phyloP scores from a whole-genome alignment of 2,329 filamentous ascomycete species.

The Trichoderma polysporum region DNA sequence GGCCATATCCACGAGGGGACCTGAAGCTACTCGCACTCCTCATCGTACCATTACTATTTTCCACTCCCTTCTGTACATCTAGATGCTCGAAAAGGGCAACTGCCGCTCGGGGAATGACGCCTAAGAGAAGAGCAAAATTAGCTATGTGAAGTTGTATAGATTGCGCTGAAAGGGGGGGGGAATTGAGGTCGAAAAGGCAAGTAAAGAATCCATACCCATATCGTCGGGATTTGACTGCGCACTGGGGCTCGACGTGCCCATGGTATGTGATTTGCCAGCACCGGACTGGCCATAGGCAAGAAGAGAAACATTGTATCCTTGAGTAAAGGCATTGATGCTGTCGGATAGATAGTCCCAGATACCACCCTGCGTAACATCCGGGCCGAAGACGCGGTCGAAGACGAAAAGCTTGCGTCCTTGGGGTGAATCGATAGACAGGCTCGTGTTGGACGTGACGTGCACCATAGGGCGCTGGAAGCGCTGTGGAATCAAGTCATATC shows the following conservation, averaged over 20 bases:
- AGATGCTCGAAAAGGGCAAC: constrained; percentile 85
- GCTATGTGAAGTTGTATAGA: not conserved
- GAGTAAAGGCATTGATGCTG: constrained; percentile 83
- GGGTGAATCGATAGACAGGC: constrained; percentile 81
- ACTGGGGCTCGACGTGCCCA: constrained; percentile 86
- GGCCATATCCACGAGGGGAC: constrained; percentile 69
- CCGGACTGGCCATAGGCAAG: constrained; percentile 97
- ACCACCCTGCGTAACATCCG: constrained; percentile 80
- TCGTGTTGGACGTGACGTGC: constrained; percentile 83
- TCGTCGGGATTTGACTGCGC: constrained; percentile 69
- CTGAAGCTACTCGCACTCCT: constrained; percentile 58
- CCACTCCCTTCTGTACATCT: constrained; percentile 57
- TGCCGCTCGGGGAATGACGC: constrained; percentile 93
- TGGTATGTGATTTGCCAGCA: constrained; percentile 96
- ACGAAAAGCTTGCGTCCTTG: constrained; percentile 94
- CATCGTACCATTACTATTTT: constrained; percentile 49
- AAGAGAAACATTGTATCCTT: constrained; percentile 98
- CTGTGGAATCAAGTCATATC: constrained; percentile 92
- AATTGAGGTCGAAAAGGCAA: not conserved
- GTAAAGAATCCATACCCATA: constrained; percentile 66
- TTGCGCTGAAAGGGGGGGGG: not conserved
- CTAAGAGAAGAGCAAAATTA: constrained; percentile 43
- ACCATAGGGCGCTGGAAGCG: constrained; percentile 92
- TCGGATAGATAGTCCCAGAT: constrained; percentile 94
- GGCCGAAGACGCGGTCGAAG: constrained; percentile 90